phyloP scores from a whole-genome alignment of 2,329 filamentous ascomycete species.

The Plenodomus tracheiphilus region DNA sequence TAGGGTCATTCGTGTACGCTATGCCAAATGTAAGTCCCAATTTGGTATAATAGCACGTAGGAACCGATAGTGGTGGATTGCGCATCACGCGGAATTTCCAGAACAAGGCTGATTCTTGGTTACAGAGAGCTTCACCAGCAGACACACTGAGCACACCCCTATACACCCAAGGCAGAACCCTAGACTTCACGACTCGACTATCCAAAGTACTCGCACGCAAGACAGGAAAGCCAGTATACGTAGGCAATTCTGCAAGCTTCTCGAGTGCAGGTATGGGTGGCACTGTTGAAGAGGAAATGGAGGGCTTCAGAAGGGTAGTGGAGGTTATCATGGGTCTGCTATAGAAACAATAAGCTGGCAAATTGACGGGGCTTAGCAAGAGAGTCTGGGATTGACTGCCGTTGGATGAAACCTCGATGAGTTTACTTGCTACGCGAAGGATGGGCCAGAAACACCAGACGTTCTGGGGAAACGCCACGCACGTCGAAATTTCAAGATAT shows the following conservation, averaged over 20 bases:
- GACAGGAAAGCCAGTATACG: slow-evolving; percentile 77
- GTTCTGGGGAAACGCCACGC: too few species aligned
- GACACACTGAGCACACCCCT: slow-evolving; percentile 78
- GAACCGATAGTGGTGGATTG: too few species aligned
- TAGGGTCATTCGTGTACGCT: slow-evolving; percentile 93
- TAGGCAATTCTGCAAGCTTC: slow-evolving; percentile 84
- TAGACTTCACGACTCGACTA: slow-evolving; percentile 85
- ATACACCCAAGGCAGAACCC: slow-evolving; percentile 71
- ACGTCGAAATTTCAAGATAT: too few species aligned
- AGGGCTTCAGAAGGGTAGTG: slow-evolving; percentile 76
- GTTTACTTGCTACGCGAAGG: too few species aligned
- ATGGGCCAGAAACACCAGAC: too few species aligned
- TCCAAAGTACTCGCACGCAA: slow-evolving; percentile 81
- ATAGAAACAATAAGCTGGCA: slow-evolving; percentile 3
- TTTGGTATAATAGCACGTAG: not conserved
- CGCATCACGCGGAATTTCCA: too few species aligned
- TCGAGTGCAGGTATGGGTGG: slow-evolving; percentile 73
- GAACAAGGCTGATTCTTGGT: slow-evolving; percentile 12
- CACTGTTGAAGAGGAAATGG: slow-evolving; percentile 91
- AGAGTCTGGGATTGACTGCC: too few species aligned
- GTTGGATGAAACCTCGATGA: too few species aligned
- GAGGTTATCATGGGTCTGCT: slow-evolving; percentile 66
- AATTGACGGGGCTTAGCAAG: not conserved
- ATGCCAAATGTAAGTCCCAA: slow-evolving; percentile 74
- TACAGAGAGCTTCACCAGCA: slow-evolving; percentile 46